Evolutionary conservation across 495 filamentous ascomycete species (phyloP), one percentile per base, ranked within the genome.

Genomic region (Penicillium canariense): DNA sequence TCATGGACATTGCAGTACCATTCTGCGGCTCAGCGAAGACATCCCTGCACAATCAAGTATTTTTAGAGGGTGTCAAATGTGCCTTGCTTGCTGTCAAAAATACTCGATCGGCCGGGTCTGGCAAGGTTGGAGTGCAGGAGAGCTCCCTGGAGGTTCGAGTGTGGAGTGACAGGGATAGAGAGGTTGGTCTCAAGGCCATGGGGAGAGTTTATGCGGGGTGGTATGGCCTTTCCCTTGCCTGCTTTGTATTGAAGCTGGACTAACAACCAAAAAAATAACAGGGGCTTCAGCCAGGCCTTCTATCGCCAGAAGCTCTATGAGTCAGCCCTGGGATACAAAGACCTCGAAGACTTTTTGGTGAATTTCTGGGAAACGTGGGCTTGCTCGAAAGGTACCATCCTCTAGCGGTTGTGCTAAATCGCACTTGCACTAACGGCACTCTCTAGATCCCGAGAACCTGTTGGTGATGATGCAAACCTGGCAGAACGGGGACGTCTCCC

Each of bases 291-390:
- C 50, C 85, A 88, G 53, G 76, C 86, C 0, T 89, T 88, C 58
- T 90, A 90, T 56, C 74, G 87, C 4, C 74, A 86, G 55, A 84
- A 82, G 60, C 50, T 88, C 32, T 85, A 84, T 66, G 81, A 87
- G 64, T 81, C 61, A 22, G 69, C 58, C 3, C 74, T 87, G 9
- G 83, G 84, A 0, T 87, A 70, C 61, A 80, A 82, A 60, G 72
- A 79, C 39, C 69, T 89, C 17, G 86, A 90, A 54, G 81, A 86
- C 47, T 90, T 88, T 54, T 77, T 90, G 75, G 72, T 79, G 28
- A 81, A 79, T 32, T 89, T 88, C 60, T 89, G 86, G 86, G 87
- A 90, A 65, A 71, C 60, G 1, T 89, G 86, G 86, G 79, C 84
- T n/a, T 72, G 77, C 47, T 81, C 78, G 0, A 87, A 88, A 76